Evolutionary conservation across 306 rosid species (phyloP).

Genomic region (Nissolia schottii): DNA sequence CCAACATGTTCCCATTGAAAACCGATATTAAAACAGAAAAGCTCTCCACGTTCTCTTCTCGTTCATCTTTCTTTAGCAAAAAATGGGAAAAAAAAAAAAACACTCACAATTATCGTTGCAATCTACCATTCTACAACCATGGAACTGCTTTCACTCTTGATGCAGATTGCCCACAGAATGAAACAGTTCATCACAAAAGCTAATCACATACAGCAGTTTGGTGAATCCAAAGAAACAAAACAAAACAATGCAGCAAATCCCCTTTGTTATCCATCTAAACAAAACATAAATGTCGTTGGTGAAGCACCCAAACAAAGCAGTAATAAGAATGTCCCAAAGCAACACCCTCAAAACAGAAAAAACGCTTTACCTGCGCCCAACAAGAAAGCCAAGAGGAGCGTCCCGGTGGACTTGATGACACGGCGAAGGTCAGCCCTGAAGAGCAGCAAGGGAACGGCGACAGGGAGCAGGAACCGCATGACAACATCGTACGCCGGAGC

Average conservation of each 20-base stretch:
- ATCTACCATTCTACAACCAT: neutral
- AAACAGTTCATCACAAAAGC: neutral
- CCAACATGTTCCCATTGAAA: neutral
- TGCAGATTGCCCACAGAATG: neutral
- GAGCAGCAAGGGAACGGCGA: slow-evolving; percentile 63
- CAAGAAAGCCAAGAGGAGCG: slow-evolving; percentile 73
- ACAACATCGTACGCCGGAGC: slow-evolving; percentile 54
- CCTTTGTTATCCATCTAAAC: neutral
- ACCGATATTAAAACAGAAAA: neutral
- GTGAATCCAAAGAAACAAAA: neutral
- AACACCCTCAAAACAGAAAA: neutral
- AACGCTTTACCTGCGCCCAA: slow-evolving; percentile 58
- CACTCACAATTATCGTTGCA: neutral
- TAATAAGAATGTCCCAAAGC: neutral
- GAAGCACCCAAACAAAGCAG: neutral
- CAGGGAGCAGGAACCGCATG: slow-evolving; percentile 54
- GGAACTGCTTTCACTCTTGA: neutral
- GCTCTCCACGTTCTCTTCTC: neutral
- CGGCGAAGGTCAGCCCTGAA: slow-evolving; percentile 73
- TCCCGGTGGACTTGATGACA: slow-evolving; percentile 62
- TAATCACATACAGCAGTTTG: neutral
- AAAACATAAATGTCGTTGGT: neutral
- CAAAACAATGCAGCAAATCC: neutral
- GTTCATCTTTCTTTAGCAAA: neutral
- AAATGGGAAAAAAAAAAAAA: too few relatives aligned